These are phyloP conservation scores for Yamadazyma kitorensis DNA, from an alignment of 805 yeast genomes.

Conservation along the genomic window DNA sequence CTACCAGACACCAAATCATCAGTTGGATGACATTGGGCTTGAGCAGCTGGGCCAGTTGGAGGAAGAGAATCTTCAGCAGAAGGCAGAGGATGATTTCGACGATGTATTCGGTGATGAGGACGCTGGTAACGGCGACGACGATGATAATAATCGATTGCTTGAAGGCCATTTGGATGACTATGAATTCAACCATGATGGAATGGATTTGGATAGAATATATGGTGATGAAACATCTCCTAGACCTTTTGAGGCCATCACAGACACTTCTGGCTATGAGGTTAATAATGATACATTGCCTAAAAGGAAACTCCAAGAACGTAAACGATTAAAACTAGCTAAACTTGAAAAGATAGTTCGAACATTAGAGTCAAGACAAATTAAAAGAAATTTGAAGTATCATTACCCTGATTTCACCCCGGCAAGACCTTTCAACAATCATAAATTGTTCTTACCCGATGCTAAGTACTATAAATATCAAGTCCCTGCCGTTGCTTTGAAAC, in stretches of 20 bases:
- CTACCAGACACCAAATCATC: too few relatives aligned
- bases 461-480: conserved; percentile 49
- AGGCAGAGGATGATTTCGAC: conserved; percentile 41
- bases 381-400: conserved; percentile 40
- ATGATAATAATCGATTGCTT: conserved; percentile 14
- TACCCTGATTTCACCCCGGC: conserved; percentile 63
- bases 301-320: conserved; percentile 18
- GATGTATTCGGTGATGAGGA: conserved; percentile 34
- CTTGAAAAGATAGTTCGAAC: conserved; percentile 24
- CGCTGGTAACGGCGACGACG: conserved; percentile 16
- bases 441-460: conserved; percentile 63
- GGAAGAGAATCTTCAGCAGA: conserved; percentile 24
- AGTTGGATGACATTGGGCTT: conserved; percentile 12
- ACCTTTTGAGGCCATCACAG: conserved; percentile 1
- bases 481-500: conserved; percentile 40
- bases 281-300: too few relatives aligned
- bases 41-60: conserved; percentile 1
- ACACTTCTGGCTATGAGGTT: neutral
- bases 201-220: conserved; percentile 20
- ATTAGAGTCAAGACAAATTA: conserved; percentile 26
- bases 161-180: conserved; percentile 13
- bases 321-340: conserved; percentile 24
- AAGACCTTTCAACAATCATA: conserved; percentile 60
- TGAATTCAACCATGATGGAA: conserved; percentile 25
- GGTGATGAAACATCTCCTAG: conserved; percentile 12